phyloP scores from a whole-genome alignment of 2,329 filamentous ascomycete species.

The Epicoccum nigrum region DNA sequence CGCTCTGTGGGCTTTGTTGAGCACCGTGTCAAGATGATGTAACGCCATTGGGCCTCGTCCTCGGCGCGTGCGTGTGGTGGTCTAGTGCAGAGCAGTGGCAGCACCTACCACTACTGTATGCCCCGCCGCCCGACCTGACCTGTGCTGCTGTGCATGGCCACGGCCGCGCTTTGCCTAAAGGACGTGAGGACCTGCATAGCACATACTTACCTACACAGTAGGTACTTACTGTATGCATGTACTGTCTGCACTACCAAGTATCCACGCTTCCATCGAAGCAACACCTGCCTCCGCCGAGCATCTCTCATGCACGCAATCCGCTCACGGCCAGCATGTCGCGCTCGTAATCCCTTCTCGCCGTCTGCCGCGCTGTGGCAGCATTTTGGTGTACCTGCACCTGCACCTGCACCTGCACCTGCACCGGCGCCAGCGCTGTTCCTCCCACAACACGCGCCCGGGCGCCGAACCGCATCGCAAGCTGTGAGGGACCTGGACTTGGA shows the following conservation, averaged over 20 bases:
- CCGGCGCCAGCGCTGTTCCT: slow-evolving; percentile 5
- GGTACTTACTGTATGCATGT: too few species aligned
- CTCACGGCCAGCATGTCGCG: slow-evolving; percentile 37
- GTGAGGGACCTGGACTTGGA: too few species aligned
- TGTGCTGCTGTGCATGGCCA: too few species aligned
- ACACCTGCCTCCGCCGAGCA: slow-evolving; percentile 12
- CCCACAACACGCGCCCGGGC: slow-evolving; percentile 23
- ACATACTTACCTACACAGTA: too few species aligned
- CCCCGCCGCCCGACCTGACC: too few species aligned
- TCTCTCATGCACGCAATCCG: slow-evolving; percentile 36
- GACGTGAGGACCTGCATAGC: too few species aligned
- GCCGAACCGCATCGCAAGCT: slow-evolving; percentile 23
- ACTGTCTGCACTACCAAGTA: too few species aligned
- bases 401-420: too few species aligned
- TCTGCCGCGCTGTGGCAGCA: slow-evolving; percentile 43
- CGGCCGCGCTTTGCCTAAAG: too few species aligned
- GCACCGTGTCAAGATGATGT: slow-evolving; percentile 26
- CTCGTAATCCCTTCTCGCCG: slow-evolving; percentile 41
- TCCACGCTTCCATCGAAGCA: background rate
- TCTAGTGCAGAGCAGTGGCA: too few species aligned
- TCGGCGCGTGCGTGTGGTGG: too few species aligned
- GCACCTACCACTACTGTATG: too few species aligned
- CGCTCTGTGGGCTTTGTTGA: slow-evolving; percentile 20
- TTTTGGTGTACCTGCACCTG: slow-evolving; percentile 39
- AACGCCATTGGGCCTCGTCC: slow-evolving; percentile 18